phyloP scores from a whole-genome alignment of 495 filamentous ascomycete genomes.

The Venustampulla echinocandica region DNA sequence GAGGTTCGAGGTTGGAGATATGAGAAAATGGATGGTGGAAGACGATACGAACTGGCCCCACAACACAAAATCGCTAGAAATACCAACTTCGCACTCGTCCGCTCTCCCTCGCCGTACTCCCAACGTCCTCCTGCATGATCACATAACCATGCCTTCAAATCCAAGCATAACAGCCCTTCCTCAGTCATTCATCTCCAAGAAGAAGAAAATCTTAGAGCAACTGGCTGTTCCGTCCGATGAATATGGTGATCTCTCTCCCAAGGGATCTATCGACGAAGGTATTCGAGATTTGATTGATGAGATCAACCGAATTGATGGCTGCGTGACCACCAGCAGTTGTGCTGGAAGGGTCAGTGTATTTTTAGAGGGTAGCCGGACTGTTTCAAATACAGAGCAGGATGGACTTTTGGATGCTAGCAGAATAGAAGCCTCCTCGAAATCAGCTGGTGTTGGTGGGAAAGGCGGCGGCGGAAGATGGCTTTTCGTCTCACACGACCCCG shows the following conservation, averaged over 20 bases:
- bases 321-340: conserved; percentile 89
- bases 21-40: too few relatives aligned
- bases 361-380: conserved; percentile 59
- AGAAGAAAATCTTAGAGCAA: conserved; percentile 54
- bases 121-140: background rate
- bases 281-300: conserved; percentile 67
- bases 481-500: conserved; percentile 74
- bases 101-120: background rate
- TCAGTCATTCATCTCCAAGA: conserved; percentile 46
- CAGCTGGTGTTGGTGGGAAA: conserved; percentile 33
- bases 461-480: conserved; percentile 76
- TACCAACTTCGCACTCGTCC: background rate
- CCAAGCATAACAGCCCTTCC: conserved; percentile 1
- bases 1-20: too few relatives aligned
- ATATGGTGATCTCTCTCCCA: conserved; percentile 74
- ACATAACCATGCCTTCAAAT: background rate
- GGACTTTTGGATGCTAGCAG: background rate
- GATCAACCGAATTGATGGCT: conserved; percentile 61
- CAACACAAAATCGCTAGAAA: too few relatives aligned
- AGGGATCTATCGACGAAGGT: conserved; percentile 70
- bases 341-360: conserved; percentile 79
- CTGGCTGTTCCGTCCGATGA: conserved; percentile 53
- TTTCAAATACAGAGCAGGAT: conserved; percentile 1
- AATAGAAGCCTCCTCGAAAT: background rate
- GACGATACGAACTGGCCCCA: too few relatives aligned